A percentile compares a stretch with the other conserved stretches of the same genome.
Evolutionary conservation across 2,329 filamentous ascomycete species (phyloP).

Genomic region (Aspergillus aculeatinus): DNA sequence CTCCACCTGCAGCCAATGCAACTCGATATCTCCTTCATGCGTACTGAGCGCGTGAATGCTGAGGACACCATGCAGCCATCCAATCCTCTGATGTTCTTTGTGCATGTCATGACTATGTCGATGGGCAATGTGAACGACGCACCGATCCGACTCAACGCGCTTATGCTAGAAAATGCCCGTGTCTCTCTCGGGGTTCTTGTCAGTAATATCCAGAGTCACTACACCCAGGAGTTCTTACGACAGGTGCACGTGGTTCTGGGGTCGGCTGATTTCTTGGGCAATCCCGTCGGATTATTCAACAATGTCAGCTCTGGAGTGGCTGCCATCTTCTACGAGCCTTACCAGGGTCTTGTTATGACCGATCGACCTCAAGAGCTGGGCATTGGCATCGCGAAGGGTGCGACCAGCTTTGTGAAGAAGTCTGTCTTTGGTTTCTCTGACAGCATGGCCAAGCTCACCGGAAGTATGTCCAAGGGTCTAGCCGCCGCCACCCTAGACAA

Average conservation of each 20-base stretch:
- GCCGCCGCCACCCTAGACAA: constrained; percentile 96
- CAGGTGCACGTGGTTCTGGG: constrained; percentile 97
- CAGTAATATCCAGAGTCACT: constrained; percentile 87
- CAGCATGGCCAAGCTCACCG: constrained; percentile 96
- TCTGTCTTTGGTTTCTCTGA: constrained; percentile 96
- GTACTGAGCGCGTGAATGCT: constrained; percentile 92
- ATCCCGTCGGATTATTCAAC: constrained; percentile 96
- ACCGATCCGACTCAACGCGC: constrained; percentile 85
- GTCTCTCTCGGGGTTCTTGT: constrained; percentile 82
- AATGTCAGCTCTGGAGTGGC: constrained; percentile 96
- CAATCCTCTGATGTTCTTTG: constrained; percentile 97
- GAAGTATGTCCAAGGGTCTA: constrained; percentile 93
- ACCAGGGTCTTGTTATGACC: constrained; percentile 94
- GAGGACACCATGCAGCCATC: constrained; percentile 88
- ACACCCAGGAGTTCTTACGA: constrained; percentile 92
- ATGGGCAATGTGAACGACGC: constrained; percentile 99
- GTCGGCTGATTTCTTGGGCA: constrained; percentile 95
- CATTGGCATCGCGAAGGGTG: constrained; percentile 91
- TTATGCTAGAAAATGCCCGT: constrained; percentile 92
- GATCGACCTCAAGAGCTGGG: constrained; percentile 94
- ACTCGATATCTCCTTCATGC: constrained; percentile 92
- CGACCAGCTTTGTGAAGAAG: constrained; percentile 97
- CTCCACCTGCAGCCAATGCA: constrained; percentile 98
- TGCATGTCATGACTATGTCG: constrained; percentile 98
- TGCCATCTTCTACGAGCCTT: constrained; percentile 98